These are phyloP conservation scores for Candolleomyces efflorescens DNA, from an alignment of 768 basidiomycete species.

Conservation along the genomic window DNA sequence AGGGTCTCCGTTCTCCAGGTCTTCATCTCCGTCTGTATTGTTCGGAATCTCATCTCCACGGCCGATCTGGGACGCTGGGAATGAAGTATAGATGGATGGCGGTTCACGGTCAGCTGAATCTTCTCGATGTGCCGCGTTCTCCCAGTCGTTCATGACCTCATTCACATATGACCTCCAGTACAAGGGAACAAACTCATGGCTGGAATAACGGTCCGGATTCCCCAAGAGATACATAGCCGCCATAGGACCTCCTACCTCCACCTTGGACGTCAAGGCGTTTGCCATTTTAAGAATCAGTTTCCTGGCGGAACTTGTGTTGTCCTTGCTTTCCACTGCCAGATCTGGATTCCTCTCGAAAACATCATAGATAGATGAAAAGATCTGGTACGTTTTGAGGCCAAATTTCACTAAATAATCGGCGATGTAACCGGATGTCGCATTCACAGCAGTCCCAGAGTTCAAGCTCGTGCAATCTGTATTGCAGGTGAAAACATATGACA, in stretches of 20 bases:
- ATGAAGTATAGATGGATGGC: too few relatives aligned
- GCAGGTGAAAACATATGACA: conserved; percentile 30
- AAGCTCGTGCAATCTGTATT: conserved; percentile 37
- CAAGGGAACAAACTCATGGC: conserved; percentile 19
- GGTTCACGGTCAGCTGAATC: too few relatives aligned
- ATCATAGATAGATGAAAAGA: conserved; percentile 28
- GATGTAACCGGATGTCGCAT: conserved; percentile 34
- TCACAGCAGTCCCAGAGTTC: conserved; percentile 35
- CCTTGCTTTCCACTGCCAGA: conserved; percentile 11
- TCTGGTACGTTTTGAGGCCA: conserved; percentile 23
- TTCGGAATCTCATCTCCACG: too few relatives aligned
- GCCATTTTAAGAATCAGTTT: conserved; percentile 17
- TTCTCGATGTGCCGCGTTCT: too few relatives aligned
- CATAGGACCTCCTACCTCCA: conserved; percentile 25
- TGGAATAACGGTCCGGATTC: conserved; percentile 27
- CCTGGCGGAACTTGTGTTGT: background rate
- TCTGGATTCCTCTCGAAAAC: conserved; percentile 23
- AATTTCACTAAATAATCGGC: conserved; percentile 42
- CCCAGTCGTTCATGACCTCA: too few relatives aligned
- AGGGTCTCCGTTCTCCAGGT: too few relatives aligned
- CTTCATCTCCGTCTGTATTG: too few relatives aligned
- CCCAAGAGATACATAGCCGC: conserved; percentile 20
- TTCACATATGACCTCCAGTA: conserved; percentile 16
- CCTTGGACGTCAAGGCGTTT: conserved; percentile 20
- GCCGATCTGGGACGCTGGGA: too few relatives aligned